Evolutionary conservation across 306 rosid species (phyloP).

Genomic region (Trichosanthes truncata): DNA sequence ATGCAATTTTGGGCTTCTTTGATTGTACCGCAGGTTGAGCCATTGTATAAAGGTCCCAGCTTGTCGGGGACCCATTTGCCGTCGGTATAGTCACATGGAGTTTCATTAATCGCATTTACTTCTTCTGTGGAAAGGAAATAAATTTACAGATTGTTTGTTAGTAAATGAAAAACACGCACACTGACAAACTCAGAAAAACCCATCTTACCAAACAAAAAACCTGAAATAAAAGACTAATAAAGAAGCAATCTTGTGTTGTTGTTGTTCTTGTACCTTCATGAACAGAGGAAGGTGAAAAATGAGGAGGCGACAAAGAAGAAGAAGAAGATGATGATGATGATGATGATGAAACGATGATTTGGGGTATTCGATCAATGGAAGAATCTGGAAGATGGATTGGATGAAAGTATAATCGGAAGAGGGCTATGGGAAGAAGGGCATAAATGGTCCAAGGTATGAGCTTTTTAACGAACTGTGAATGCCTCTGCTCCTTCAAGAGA

Average conservation of each 20-base stretch:
- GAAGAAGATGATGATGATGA: conserved; percentile 6
- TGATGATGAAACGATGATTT: conserved; percentile 17
- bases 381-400: conserved; percentile 34
- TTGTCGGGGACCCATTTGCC: conserved; percentile 64
- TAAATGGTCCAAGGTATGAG: conserved; percentile 48
- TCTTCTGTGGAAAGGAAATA: conserved; percentile 37
- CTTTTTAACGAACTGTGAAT: conserved; percentile 24
- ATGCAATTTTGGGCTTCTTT: conserved; percentile 76
- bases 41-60: conserved; percentile 70
- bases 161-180: neutral
- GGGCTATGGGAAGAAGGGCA: conserved; percentile 52
- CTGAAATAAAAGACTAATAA: neutral
- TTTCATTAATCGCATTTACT: conserved; percentile 14
- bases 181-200: neutral
- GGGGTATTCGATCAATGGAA: conserved; percentile 26
- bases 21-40: conserved; percentile 65
- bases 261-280: conserved; percentile 2
- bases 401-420: conserved; percentile 50
- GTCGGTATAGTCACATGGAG: conserved; percentile 53
- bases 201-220: neutral
- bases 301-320: conserved; percentile 8
- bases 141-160: neutral
- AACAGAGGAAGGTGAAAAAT: conserved; percentile 7
- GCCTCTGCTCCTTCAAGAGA: conserved; percentile 36
- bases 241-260: neutral